These are phyloP conservation scores for Penicillium nucicola DNA, from an alignment of 495 filamentous ascomycete genomes.

Conservation along the genomic window DNA sequence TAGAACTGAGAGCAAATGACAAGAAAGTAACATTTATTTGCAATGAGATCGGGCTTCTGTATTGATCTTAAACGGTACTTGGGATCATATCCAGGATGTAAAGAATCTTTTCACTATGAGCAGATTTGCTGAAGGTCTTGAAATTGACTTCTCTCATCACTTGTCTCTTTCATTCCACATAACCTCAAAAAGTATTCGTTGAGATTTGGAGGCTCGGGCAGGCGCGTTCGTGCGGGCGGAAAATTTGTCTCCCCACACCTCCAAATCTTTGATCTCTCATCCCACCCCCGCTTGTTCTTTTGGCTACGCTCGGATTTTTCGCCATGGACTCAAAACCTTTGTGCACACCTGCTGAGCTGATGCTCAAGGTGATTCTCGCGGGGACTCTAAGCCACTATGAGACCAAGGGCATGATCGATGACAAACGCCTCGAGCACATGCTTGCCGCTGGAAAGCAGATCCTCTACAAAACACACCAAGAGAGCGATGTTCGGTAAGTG, in stretches of 20 bases:
- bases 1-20: too few species aligned
- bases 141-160: too few species aligned
- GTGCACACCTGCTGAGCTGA: constrained; percentile 46
- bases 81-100: too few species aligned
- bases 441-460: constrained; percentile 48
- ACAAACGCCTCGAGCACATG: constrained; percentile 50
- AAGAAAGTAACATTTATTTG: too few species aligned
- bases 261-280: constrained; percentile 7
- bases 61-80: too few species aligned
- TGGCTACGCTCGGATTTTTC: background rate
- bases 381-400: constrained; percentile 50
- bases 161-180: too few species aligned
- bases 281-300: constrained; percentile 8
- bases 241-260: constrained; percentile 11
- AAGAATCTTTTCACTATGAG: too few species aligned
- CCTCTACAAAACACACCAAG: constrained; percentile 49
- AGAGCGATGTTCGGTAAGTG: constrained; percentile 46
- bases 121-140: too few species aligned
- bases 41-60: too few species aligned
- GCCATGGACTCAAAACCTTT: constrained; percentile 37
- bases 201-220: too few species aligned
- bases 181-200: too few species aligned
- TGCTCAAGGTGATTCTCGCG: constrained; percentile 47
- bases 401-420: constrained; percentile 50
- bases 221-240: constrained; percentile 5